Conservation (phyloP, 345 rosid species). For the Diplotaxis tenuifolia region DNA sequence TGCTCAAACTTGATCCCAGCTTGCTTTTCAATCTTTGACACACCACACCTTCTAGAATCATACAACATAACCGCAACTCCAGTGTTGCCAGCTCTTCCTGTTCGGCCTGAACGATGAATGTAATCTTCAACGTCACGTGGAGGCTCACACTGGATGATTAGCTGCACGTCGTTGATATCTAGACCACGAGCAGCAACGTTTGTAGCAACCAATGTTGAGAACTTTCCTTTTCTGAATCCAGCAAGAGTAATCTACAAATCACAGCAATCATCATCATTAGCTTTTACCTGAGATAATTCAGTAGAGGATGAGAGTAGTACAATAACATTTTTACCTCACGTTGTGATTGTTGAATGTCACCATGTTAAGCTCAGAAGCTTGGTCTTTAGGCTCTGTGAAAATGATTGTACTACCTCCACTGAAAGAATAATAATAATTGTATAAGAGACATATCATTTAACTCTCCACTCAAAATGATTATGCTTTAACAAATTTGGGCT, state of each 20-base stretch:
- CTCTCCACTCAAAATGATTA: too few relatives aligned
- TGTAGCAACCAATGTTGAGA: too few relatives aligned
- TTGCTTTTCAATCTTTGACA: slow-evolving; percentile 75
- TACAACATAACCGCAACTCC: slow-evolving; percentile 97
- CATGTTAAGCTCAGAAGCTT: slow-evolving; percentile 91
- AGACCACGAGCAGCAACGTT: too few relatives aligned
- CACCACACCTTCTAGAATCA: slow-evolving; percentile 73
- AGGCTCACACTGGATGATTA: slow-evolving; percentile 98
- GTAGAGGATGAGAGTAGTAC: neutral
- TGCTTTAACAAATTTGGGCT: too few relatives aligned
- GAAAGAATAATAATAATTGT: slow-evolving; percentile 13
- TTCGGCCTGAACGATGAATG: slow-evolving; percentile 97
- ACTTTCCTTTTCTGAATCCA: too few relatives aligned
- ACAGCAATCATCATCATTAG: slow-evolving; percentile 10
- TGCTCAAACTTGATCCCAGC: slow-evolving; percentile 93
- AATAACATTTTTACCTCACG: slow-evolving; percentile 75
- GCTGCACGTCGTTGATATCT: too few relatives aligned
- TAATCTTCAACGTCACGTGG: slow-evolving; percentile 97
- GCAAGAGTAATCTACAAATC: slow-evolving; percentile 73
- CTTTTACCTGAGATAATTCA: neutral
- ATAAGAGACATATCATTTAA: too few relatives aligned
- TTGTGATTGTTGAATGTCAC: slow-evolving; percentile 88
- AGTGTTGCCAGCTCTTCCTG: slow-evolving; percentile 98
- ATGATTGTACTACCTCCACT: slow-evolving; percentile 95
- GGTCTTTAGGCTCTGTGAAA: slow-evolving; percentile 80